A percentile compares a stretch with the other conserved stretches of the same genome.
phyloP scores from a whole-genome alignment of 129 eudicot species.

The Apium graveolens region DNA sequence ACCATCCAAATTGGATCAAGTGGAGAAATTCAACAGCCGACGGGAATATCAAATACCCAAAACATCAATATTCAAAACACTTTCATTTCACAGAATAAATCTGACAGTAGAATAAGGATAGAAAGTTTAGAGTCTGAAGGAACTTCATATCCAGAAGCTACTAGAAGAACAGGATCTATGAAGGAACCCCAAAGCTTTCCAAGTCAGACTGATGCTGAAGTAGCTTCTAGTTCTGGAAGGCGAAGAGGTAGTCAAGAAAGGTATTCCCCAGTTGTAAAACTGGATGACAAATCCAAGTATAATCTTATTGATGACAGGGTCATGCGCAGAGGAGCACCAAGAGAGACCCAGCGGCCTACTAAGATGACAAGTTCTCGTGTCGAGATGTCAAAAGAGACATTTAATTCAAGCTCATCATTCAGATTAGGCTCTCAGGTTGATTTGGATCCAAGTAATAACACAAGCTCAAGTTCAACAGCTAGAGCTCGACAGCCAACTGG shows the following conservation, averaged over 20 bases:
- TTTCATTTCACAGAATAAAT: constrained; percentile 22
- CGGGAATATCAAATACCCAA: constrained; percentile 19
- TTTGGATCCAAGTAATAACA: constrained; percentile 16
- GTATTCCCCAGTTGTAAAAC: not conserved
- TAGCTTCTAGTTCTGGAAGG: constrained; percentile 1
- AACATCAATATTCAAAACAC: constrained; percentile 17
- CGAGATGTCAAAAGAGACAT: constrained; percentile 24
- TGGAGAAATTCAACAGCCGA: constrained; percentile 29
- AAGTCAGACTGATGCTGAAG: not conserved
- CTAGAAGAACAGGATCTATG: constrained; percentile 1
- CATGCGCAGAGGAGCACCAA: not conserved
- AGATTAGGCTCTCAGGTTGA: constrained; percentile 29
- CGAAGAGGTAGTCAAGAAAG: not conserved
- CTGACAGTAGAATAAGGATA: constrained; percentile 12
- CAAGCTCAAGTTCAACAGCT: constrained; percentile 11
- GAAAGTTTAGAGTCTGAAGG: not conserved
- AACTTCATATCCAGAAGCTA: constrained; percentile 4
- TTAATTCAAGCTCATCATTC: constrained; percentile 28
- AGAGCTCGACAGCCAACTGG: constrained; percentile 16
- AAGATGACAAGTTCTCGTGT: constrained; percentile 22
- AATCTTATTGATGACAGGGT: constrained; percentile 5
- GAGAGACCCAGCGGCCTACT: not conserved
- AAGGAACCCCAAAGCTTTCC: not conserved
- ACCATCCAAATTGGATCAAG: constrained; percentile 23
- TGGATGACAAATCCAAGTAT: not conserved